Base-by-base conservation (phyloP, 768 basidiomycete genomes). In the Suillus paluster region DNA sequence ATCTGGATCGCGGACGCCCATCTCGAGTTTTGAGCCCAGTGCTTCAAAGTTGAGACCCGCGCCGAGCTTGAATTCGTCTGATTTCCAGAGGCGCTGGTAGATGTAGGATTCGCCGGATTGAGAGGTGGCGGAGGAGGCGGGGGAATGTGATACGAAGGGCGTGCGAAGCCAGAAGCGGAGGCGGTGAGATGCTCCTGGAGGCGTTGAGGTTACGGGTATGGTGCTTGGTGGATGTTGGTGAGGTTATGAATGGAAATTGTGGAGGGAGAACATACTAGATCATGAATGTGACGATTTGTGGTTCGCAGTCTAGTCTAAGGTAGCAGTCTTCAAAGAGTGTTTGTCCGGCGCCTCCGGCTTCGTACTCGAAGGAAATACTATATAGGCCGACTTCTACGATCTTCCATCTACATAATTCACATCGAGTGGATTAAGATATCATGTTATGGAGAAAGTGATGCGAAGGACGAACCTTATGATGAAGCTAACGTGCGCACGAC, bases 21-120 rank as follows among this genome's bases (percentile, higher is more conserved):
- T 83, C 19, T 85, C 70, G 68, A 86, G 74, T 66, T 79, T 84
- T 39, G 67, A 68, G 6, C 84, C 80, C 46, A 87, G 69, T 0
- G 80, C 71, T 9, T 80, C 79, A 61, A 89, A 90, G 62, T 84
- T 79, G 36, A 90, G 81, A 33, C 78, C 71, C 0, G 79, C 79
- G 19, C 88, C 88, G 17, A 90, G 67, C 68, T 86, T 88, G 71
- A 90, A 85, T 17, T 76, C 73, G 67, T 90, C 88, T 23, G 78
- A 78, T 72, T 87, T 87, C 83, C 84, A 89, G 68, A 90, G 76
- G 21, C 88, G 84, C 66, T 88, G 87, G 71, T 84, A 89, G 60
- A 86, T 72, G 67, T 81, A 84, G 3, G 85, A 81, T 58, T 84
- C 81, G 59, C 55, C 75, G 74, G 67, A 79, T 78, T 15, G 80